A percentile compares a stretch with the other conserved stretches of the same genome.
phyloP scores from a whole-genome alignment of 176 grass and related monocot species.

The Phoenix roebelenii region DNA sequence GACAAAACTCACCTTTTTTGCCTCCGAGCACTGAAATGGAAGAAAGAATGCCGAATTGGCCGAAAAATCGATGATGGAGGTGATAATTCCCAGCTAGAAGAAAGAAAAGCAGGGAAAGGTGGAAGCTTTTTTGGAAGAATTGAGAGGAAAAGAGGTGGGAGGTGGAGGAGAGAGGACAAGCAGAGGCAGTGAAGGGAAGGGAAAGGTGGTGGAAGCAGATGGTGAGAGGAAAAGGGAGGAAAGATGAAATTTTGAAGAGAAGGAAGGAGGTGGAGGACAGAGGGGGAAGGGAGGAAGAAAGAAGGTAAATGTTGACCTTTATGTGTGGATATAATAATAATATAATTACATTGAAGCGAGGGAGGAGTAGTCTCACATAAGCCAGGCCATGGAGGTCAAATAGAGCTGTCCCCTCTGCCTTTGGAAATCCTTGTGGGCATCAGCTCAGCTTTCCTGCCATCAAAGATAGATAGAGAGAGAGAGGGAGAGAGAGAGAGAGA shows the following conservation, averaged over 20 bases:
- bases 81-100: not conserved
- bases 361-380: not conserved
- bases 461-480: conserved; percentile 23
- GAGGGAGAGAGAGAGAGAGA: conserved; percentile 14
- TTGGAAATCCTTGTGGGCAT: conserved; percentile 40
- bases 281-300: not conserved
- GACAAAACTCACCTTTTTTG: not conserved
- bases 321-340: not conserved
- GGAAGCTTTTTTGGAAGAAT: conserved; percentile 7
- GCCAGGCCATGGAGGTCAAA: conserved; percentile 32
- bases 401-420: conserved; percentile 27
- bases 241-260: conserved; percentile 7
- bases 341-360: too few relatives aligned
- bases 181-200: not conserved
- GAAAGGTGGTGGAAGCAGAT: not conserved
- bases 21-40: not conserved
- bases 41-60: not conserved
- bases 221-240: not conserved
- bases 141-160: not conserved
- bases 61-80: not conserved
- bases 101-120: not conserved
- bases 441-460: conserved; percentile 63
- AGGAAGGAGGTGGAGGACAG: conserved; percentile 6
- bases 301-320: not conserved
- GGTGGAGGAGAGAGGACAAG: not conserved